Base-by-base conservation (phyloP, 2,329 filamentous ascomycete genomes). In the Sclerotinia borealis region DNA sequence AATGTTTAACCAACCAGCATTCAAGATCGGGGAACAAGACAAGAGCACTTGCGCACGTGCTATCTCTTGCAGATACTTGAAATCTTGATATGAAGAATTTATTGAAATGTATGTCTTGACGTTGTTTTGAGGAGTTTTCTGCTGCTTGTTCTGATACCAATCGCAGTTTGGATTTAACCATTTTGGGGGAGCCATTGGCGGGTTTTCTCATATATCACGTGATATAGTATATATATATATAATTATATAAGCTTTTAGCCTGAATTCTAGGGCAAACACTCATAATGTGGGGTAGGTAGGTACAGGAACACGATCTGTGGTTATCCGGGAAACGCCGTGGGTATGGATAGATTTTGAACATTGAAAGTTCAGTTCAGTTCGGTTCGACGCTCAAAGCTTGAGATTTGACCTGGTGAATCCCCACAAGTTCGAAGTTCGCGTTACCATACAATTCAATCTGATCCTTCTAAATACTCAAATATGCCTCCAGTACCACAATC, bases 401-500 rank as follows among this genome's bases (percentile, higher is more conserved):
- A 45, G 39, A 45, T 56, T 25, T 56, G 19, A 43, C 25, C 4
- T 43, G 37, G 39, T 55, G n/a, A 43, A 43, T n/a, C 52, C 19
- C 17, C 39, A 22, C 52, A 25, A 22, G 27, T 56, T 43, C n/a
- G n/a, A 25, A 22, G 27, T 56, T 43, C n/a, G n/a, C 22, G 36
- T 6, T 25, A 17, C 37, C 27, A 52, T 25, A 39, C 5, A 17
- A 31, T 31, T 31, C 27, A 25, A 36, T 45, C 10, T 4, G 7
- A 25, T 43, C 27, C 17, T 29, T 15, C 43, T 19, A 4, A 22
- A 4, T 19, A 36, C 31, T 43, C 39, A 15, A 61, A 39, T 9
- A 61, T 61, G 59, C 59, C 59, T 47, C 59, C 59, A 55, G 48
- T 61, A 43, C 59, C 59, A 55, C 59, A 52, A 55, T 17, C 59